phyloP scores from a whole-genome alignment of 1,139 yeast genomes.

The Sugiyamaella sp. region DNA sequence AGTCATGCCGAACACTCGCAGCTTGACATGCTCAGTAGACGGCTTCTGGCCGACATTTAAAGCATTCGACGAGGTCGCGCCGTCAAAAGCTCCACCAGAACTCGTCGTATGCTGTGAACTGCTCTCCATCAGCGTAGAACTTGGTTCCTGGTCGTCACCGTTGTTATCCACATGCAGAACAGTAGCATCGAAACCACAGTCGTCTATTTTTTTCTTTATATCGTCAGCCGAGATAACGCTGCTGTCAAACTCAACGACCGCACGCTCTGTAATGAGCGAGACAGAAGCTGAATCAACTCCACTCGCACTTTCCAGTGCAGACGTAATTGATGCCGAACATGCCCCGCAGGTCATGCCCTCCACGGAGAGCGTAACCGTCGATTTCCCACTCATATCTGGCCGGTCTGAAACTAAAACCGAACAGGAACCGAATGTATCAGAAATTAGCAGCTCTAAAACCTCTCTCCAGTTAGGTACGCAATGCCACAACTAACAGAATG shows the following conservation, averaged over 20 bases:
- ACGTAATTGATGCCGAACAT: slow-evolving; percentile 67
- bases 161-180: slow-evolving; percentile 29
- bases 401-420: too few relatives aligned
- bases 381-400: not conserved
- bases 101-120: not conserved
- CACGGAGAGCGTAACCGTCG: slow-evolving; percentile 24
- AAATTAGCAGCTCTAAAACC: too few relatives aligned
- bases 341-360: slow-evolving; percentile 90
- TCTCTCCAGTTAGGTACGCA: too few relatives aligned
- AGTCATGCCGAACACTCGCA: slow-evolving; percentile 61
- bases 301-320: slow-evolving; percentile 50
- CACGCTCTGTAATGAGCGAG: slow-evolving; percentile 75
- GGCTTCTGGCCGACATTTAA: too few relatives aligned
- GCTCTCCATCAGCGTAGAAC: not conserved
- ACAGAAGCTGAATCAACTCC: slow-evolving; percentile 61
- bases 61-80: too few relatives aligned
- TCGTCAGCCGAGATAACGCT: slow-evolving; percentile 41
- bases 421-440: too few relatives aligned
- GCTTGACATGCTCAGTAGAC: slow-evolving; percentile 14
- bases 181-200: slow-evolving; percentile 71
- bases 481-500: too few relatives aligned
- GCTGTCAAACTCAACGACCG: slow-evolving; percentile 54
- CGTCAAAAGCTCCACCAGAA: not conserved
- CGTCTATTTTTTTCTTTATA: slow-evolving; percentile 59
- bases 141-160: not conserved